These are phyloP conservation scores for Musa acuminata DNA, from an alignment of 176 grass and related monocot genomes.

Conservation along the genomic window DNA sequence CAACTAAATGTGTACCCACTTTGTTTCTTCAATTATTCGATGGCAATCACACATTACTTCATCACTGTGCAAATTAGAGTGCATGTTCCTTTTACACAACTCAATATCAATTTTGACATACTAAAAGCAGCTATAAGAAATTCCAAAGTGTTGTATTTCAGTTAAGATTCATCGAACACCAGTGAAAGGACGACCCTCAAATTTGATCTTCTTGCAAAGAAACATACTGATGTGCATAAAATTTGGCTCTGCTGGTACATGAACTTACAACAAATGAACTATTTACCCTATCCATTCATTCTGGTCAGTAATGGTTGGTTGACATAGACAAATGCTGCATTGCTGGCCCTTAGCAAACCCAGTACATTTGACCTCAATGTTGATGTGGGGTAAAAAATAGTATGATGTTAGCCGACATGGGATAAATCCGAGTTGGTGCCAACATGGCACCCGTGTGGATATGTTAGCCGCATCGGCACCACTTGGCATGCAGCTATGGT, in stretches of 20 bases:
- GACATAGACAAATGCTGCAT: no score
- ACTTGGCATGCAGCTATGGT: neutral
- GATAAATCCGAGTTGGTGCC: no score
- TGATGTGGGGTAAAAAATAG: neutral
- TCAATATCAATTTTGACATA: neutral
- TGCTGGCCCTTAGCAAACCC: no score
- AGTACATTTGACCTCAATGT: no score
- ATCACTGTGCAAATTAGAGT: neutral
- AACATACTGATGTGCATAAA: neutral
- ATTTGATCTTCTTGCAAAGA: neutral
- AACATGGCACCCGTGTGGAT: no score
- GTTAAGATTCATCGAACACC: neutral
- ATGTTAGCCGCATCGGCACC: neutral
- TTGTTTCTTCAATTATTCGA: no score
- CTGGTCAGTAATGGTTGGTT: no score
- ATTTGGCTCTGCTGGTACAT: neutral
- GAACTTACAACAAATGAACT: neutral
- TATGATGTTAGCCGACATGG: no score
- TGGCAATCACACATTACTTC: no score
- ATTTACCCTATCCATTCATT: neutral
- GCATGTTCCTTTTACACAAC: neutral
- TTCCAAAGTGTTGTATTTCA: neutral
- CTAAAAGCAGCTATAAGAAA: neutral
- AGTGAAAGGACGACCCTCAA: neutral
- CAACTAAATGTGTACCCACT: no score